A percentile compares a stretch with the other conserved stretches of the same genome.
phyloP scores from a whole-genome alignment of 2,329 filamentous ascomycete species.

The Aureobasidium leucospermi region DNA sequence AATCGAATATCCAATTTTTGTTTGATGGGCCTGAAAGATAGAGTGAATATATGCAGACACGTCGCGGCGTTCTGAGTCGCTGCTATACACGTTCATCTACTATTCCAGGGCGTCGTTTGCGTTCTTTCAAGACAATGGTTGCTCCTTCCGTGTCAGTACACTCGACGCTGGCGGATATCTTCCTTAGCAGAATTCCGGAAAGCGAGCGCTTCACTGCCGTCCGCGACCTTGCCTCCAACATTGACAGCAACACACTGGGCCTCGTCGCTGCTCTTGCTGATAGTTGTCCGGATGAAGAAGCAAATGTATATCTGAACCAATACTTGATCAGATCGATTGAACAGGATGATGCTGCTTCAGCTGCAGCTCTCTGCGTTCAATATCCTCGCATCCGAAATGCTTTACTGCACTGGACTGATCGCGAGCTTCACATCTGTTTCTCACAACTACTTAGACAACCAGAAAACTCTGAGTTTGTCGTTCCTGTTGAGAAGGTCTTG shows the following conservation, averaged over 20 bases:
- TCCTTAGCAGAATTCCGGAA: conserved; percentile 14
- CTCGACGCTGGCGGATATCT: conserved; percentile 11
- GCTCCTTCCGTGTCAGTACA: neutral
- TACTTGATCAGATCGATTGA: conserved; percentile 18
- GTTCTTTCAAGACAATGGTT: neutral
- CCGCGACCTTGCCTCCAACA: conserved; percentile 5
- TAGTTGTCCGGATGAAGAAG: conserved; percentile 14
- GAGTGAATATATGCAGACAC: neutral
- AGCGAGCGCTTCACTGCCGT: conserved; percentile 9
- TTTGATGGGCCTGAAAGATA: neutral
- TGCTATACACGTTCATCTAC: neutral
- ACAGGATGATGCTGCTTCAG: conserved; percentile 15
- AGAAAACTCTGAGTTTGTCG: conserved; percentile 5
- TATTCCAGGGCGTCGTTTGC: neutral
- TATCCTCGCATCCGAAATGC: conserved; percentile 15
- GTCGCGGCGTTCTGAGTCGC: neutral
- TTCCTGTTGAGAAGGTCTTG: neutral
- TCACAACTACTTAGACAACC: conserved; percentile 7
- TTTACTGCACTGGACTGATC: conserved; percentile 13
- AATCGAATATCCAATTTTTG: conserved; percentile 3
- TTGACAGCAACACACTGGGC: conserved; percentile 4
- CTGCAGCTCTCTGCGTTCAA: conserved; percentile 17
- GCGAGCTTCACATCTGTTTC: conserved; percentile 8
- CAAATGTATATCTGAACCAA: neutral
- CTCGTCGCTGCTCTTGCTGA: conserved; percentile 11